phyloP scores from a whole-genome alignment of 129 eudicot species.

The Kitagawia praeruptora region DNA sequence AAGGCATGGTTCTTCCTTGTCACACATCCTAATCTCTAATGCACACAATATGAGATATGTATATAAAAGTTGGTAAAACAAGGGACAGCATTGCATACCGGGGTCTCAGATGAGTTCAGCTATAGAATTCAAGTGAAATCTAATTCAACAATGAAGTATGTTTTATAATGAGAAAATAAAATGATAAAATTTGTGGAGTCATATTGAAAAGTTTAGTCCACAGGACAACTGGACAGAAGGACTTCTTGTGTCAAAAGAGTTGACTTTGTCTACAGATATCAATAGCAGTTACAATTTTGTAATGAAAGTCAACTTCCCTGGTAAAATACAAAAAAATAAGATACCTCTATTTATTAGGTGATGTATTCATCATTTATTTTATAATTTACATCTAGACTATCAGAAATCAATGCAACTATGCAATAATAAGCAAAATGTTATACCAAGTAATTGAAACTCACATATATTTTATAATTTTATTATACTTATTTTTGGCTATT shows the following conservation, averaged over 20 bases:
- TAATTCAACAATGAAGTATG: not conserved
- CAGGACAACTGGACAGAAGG: too few species aligned
- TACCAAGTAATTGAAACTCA: too few species aligned
- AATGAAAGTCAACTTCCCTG: not conserved
- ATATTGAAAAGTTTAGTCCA: too few species aligned
- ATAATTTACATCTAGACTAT: too few species aligned
- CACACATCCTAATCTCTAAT: too few species aligned
- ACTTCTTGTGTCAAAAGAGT: not conserved
- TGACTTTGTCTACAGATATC: not conserved
- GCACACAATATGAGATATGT: too few species aligned
- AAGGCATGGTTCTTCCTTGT: not conserved
- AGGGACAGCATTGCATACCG: not conserved
- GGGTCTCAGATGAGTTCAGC: not conserved
- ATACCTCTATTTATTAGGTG: not conserved
- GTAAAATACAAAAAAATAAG: not conserved
- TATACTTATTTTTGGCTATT: too few species aligned
- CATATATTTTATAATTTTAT: too few species aligned
- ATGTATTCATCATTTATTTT: too few species aligned
- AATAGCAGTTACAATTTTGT: not conserved
- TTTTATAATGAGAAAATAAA: not conserved
- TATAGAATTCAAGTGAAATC: not conserved
- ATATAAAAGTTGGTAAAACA: not conserved
- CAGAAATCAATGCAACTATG: too few species aligned
- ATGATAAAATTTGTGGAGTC: not conserved
- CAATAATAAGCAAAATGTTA: too few species aligned